Conservation (phyloP, 2,329 filamentous ascomycete genomes). For the Curvularia spicifera region DNA sequence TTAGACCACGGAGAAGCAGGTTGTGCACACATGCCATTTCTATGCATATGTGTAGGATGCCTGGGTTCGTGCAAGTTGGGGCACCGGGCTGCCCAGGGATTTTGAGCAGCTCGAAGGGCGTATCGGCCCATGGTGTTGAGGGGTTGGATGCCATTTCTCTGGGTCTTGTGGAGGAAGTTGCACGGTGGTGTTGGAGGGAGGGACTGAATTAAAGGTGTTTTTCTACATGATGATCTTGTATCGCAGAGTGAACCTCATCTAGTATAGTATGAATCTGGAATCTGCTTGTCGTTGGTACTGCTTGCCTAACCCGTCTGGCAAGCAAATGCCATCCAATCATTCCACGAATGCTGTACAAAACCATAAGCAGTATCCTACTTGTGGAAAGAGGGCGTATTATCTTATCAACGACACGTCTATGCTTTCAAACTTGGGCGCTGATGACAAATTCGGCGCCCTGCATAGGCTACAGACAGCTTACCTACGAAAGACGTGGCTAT, state of each 20-base stretch:
- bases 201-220: no score
- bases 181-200: no score
- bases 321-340: background rate
- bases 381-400: background rate
- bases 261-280: no score
- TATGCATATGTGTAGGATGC: slow-evolving; percentile 38
- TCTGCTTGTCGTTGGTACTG: background rate
- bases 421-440: no score
- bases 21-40: slow-evolving; percentile 49
- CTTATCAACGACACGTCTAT: background rate
- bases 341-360: background rate
- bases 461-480: background rate
- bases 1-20: slow-evolving; percentile 46
- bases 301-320: background rate
- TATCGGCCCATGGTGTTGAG: slow-evolving; percentile 18
- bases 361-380: slow-evolving; percentile 13
- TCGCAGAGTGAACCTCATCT: no score
- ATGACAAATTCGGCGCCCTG: no score
- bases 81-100: slow-evolving; percentile 20
- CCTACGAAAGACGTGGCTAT: background rate
- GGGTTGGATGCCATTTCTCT: slow-evolving; percentile 1
- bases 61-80: slow-evolving; percentile 36
- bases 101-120: slow-evolving; percentile 20
- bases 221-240: background rate
- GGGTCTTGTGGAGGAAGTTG: background rate